Conservation (phyloP, 23 red algal species). For the Gracilaria domingensis region DNA sequence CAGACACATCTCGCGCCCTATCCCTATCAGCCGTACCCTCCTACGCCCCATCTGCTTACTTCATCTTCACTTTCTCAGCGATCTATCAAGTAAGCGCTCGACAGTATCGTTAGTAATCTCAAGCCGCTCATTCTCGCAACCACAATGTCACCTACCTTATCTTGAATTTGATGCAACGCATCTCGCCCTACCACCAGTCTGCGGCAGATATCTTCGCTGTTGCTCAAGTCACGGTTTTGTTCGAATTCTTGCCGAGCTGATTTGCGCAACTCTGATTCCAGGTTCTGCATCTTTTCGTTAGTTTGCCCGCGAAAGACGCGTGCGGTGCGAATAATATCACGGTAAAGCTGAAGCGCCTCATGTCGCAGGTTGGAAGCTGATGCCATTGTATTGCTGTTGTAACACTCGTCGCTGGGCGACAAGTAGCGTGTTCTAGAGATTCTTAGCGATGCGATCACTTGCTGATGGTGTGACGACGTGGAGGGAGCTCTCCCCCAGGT, state of each 20-base stretch:
- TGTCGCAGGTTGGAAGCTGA: slow-evolving; percentile 33
- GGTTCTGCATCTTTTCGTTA: slow-evolving; percentile 19
- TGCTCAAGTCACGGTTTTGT: slow-evolving; percentile 20
- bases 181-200: slow-evolving; percentile 35
- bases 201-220: slow-evolving; percentile 32
- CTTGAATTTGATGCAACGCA: slow-evolving; percentile 52
- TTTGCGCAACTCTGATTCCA: slow-evolving; percentile 1
- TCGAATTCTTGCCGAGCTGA: slow-evolving; percentile 46
- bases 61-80: slow-evolving; percentile 3
- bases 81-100: slow-evolving; percentile 2
- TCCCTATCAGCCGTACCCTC: neutral
- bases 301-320: slow-evolving; percentile 36
- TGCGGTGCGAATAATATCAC: slow-evolving; percentile 44
- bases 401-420: neutral
- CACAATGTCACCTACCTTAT: slow-evolving; percentile 37
- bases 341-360: slow-evolving; percentile 51
- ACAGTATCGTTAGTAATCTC: neutral
- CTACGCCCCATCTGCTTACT: neutral
- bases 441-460: too few relatives aligned
- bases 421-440: neutral
- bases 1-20: neutral
- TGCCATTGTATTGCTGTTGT: neutral
- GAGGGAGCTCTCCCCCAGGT: too few relatives aligned
- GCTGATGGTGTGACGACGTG: too few relatives aligned
- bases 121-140: neutral